A percentile compares a stretch with the other conserved stretches of the same genome.
These are phyloP conservation scores for Colletotrichum acutatum DNA, from an alignment of 2,329 filamentous ascomycete species.

Conservation along the genomic window DNA sequence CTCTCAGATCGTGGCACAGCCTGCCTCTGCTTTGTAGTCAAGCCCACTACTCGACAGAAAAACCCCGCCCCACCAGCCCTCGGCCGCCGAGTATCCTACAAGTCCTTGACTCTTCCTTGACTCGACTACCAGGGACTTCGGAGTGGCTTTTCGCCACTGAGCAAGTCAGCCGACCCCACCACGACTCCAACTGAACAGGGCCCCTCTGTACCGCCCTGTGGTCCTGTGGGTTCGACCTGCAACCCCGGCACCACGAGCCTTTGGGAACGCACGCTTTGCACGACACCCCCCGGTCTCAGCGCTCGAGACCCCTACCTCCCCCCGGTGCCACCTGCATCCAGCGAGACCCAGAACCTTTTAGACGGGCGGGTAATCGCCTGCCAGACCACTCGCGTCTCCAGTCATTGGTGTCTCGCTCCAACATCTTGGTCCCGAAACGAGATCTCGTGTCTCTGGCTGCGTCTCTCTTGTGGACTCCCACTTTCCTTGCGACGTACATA, in stretches of 20 bases:
- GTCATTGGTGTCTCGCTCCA: conserved; percentile 29
- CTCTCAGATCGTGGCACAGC: conserved; percentile 25
- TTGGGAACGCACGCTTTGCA: conserved; percentile 35
- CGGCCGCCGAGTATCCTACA: conserved; percentile 34
- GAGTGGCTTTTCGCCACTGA: conserved; percentile 36
- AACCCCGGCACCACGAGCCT: conserved; percentile 33
- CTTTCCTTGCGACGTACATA: conserved; percentile 32
- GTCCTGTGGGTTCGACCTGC: conserved; percentile 35
- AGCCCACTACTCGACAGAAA: conserved; percentile 25
- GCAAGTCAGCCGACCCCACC: conserved; percentile 37
- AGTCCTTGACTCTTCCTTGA: conserved; percentile 22
- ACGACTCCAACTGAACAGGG: conserved; percentile 33
- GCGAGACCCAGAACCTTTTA: conserved; percentile 35
- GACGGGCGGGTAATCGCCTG: conserved; percentile 35
- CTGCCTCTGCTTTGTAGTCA: conserved; percentile 26
- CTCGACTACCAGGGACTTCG: conserved; percentile 33
- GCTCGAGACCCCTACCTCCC: conserved; percentile 30
- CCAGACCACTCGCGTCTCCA: conserved; percentile 32
- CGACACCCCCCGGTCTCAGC: conserved; percentile 34
- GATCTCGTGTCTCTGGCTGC: conserved; percentile 34
- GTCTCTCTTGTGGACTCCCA: conserved; percentile 33
- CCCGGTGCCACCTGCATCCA: conserved; percentile 30
- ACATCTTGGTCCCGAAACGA: conserved; percentile 36
- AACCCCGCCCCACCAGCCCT: conserved; percentile 26
- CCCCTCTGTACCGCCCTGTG: conserved; percentile 36